Evolutionary conservation across 2,329 filamentous ascomycete species (phyloP).

Genomic region (Hymenoscyphus occultus): DNA sequence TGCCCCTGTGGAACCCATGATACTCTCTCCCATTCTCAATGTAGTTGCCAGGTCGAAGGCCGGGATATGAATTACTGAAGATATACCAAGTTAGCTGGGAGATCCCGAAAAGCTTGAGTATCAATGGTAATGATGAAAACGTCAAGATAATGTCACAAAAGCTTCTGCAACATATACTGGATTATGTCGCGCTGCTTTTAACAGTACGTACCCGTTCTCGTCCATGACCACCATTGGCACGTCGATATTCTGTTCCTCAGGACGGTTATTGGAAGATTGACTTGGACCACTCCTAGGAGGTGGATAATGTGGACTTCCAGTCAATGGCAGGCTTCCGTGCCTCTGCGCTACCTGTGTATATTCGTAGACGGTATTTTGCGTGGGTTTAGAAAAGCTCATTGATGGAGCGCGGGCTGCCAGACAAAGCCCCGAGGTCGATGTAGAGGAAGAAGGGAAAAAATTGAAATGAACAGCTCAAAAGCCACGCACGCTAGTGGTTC

Average conservation of each 20-base stretch:
- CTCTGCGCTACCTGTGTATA: background rate
- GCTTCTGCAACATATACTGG: background rate
- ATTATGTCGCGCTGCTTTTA: background rate
- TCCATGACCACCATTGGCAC: background rate
- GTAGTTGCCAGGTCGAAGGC: slow-evolving; percentile 40
- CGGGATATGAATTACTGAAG: background rate
- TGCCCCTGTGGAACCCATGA: slow-evolving; percentile 62
- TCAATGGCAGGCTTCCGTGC: background rate
- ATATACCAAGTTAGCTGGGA: background rate
- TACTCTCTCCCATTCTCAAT: slow-evolving; percentile 68
- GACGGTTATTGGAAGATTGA: background rate
- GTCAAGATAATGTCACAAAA: background rate
- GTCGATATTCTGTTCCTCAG: background rate
- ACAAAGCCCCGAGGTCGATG: background rate
- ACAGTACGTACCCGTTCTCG: background rate
- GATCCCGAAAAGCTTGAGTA: background rate
- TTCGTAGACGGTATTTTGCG: slow-evolving; percentile 1
- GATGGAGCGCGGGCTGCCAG: background rate
- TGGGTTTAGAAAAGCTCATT: background rate
- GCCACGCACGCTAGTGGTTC: background rate
- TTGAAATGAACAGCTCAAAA: background rate
- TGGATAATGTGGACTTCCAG: background rate
- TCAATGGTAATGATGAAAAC: background rate
- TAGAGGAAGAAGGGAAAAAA: background rate
- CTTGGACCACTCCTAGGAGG: background rate